phyloP scores from a whole-genome alignment of 208 protist genomes.

The Naegleria gruberi region DNA sequence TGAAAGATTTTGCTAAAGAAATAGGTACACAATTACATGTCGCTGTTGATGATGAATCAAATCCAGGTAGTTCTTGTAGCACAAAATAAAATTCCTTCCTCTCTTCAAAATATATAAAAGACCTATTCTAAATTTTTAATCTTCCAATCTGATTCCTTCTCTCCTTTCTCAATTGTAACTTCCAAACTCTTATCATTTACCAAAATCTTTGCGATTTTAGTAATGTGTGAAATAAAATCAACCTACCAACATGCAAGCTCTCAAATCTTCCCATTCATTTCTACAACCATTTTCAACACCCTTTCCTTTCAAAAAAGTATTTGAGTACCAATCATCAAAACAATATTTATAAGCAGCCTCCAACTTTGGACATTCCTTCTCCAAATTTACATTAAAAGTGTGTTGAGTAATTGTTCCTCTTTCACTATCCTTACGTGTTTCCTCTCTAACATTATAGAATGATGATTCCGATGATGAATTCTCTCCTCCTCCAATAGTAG shows the following conservation, averaged over 20 bases:
- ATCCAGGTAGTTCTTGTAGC: neutral
- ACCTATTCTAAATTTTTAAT: neutral
- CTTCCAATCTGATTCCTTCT: neutral
- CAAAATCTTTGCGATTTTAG: neutral
- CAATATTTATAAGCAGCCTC: neutral
- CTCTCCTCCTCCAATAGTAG: no score
- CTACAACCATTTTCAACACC: neutral
- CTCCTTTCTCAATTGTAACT: neutral
- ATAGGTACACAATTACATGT: neutral
- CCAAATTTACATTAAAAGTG: neutral
- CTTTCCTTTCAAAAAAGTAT: neutral
- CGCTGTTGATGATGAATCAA: neutral
- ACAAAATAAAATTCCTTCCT: neutral
- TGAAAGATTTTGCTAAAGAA: slow-evolving; percentile 4
- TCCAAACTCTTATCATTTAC: neutral
- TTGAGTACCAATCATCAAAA: neutral
- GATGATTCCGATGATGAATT: neutral
- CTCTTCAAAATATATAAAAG: no score
- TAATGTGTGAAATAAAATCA: neutral
- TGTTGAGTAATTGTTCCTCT: neutral
- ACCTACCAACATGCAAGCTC: neutral
- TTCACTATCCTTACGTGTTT: neutral
- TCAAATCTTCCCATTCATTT: neutral
- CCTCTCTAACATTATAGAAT: neutral
- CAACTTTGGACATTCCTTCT: neutral